phyloP scores from a whole-genome alignment of 192 early-diverging fungal species.

The Coemansia furcata region DNA sequence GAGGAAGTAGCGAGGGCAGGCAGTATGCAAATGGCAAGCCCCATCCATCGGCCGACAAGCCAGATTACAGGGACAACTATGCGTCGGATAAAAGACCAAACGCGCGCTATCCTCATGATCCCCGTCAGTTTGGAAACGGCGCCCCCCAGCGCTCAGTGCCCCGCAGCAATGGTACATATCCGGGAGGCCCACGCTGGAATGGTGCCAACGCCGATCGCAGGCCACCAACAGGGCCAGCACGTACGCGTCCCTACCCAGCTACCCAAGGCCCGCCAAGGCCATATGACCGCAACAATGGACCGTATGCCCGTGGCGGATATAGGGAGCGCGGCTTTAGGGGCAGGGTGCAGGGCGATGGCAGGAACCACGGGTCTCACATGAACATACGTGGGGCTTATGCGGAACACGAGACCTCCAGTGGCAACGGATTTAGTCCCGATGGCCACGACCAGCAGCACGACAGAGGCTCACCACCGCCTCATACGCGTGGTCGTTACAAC shows the following conservation, averaged over 20 bases:
- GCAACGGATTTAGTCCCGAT: not conserved
- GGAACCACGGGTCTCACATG: not conserved
- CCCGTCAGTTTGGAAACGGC: not conserved
- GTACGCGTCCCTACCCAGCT: not conserved
- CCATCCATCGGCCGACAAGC: not conserved
- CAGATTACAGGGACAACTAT: not conserved
- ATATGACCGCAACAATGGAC: not conserved
- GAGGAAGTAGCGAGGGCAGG: constrained; percentile 4
- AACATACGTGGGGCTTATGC: not conserved
- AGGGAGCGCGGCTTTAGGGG: not conserved
- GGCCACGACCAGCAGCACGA: not conserved
- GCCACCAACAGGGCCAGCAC: not conserved
- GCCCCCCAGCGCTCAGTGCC: not conserved
- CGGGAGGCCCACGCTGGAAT: not conserved
- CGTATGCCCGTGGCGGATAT: not conserved
- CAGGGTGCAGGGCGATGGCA: not conserved
- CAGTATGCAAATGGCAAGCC: not conserved
- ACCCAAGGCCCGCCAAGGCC: not conserved
- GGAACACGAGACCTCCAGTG: not conserved
- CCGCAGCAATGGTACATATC: not conserved
- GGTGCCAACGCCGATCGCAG: not conserved
- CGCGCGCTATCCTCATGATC: not conserved
- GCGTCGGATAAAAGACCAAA: not conserved
- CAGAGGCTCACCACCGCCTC: not conserved
- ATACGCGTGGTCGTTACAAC: not conserved